Conservation (phyloP, 306 rosid species). For the Acacia acuminata region DNA sequence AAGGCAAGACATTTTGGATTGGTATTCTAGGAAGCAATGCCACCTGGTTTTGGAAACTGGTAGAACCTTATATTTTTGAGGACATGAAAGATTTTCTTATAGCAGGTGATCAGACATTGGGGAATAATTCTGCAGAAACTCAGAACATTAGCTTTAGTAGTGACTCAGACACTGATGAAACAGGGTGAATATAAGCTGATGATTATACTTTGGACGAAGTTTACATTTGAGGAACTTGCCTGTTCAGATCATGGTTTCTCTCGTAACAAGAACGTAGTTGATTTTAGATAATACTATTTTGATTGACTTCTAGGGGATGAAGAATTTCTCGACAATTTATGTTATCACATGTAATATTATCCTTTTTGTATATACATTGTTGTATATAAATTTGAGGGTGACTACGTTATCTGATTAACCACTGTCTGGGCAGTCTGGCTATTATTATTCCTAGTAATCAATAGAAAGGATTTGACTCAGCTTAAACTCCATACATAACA, state of each 20-base stretch:
- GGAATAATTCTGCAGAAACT: constrained; percentile 33
- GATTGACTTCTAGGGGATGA: constrained; percentile 16
- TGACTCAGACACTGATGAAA: constrained; percentile 56
- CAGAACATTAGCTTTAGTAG: constrained; percentile 51
- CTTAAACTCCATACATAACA: no score
- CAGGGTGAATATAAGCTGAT: background rate
- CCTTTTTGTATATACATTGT: constrained; percentile 15
- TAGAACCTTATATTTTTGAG: constrained; percentile 70
- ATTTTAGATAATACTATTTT: background rate
- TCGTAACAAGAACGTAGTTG: constrained; percentile 1
- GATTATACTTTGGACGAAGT: constrained; percentile 11
- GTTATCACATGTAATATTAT: background rate
- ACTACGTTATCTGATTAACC: background rate
- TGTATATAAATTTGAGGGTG: constrained; percentile 12
- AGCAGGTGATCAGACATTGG: constrained; percentile 36
- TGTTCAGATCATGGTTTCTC: constrained; percentile 16
- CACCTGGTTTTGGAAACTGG: constrained; percentile 74
- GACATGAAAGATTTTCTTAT: constrained; percentile 48
- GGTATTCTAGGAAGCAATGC: constrained; percentile 78
- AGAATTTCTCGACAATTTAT: constrained; percentile 17
- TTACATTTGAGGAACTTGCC: constrained; percentile 5
- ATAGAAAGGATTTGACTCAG: no score
- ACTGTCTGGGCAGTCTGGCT: background rate
- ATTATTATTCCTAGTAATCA: background rate
- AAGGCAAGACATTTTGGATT: constrained; percentile 81